A percentile compares a stretch with the other conserved stretches of the same genome.
phyloP scores from a whole-genome alignment of 768 basidiomycete species.

The Rhizopogon salebrosus region DNA sequence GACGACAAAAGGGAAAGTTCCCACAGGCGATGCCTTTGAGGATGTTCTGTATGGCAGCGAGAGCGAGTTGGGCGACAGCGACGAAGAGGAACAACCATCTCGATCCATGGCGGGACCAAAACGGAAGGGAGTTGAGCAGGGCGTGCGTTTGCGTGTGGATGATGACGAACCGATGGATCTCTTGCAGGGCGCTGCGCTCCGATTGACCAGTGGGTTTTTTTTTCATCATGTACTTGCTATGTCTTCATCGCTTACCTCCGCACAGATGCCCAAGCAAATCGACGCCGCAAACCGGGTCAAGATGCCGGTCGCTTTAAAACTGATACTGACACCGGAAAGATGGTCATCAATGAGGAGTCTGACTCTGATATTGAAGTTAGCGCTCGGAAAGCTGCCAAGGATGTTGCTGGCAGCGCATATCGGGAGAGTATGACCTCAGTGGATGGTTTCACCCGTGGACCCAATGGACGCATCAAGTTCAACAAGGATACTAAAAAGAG shows the following conservation, averaged over 20 bases:
- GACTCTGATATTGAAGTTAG: slow-evolving; percentile 41
- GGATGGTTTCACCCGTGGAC: slow-evolving; percentile 86
- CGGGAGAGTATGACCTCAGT: slow-evolving; percentile 76
- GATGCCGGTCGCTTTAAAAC: slow-evolving; percentile 85
- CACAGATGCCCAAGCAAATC: slow-evolving; percentile 40
- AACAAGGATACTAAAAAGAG: slow-evolving; percentile 97
- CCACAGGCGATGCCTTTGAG: slow-evolving; percentile 87
- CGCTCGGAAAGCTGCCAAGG: slow-evolving; percentile 39
- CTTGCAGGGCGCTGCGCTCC: slow-evolving; percentile 70
- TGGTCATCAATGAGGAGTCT: slow-evolving; percentile 65
- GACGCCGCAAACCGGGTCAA: slow-evolving; percentile 75
- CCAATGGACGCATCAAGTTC: slow-evolving; percentile 85
- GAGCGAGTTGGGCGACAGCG: slow-evolving; percentile 76
- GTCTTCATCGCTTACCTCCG: not conserved
- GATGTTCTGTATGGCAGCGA: slow-evolving; percentile 97
- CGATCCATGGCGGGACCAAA: slow-evolving; percentile 29
- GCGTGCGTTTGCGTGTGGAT: slow-evolving; percentile 74
- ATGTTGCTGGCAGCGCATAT: slow-evolving; percentile 73
- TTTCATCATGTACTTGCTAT: not conserved
- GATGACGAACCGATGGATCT: slow-evolving; percentile 96
- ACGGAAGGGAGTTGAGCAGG: slow-evolving; percentile 33
- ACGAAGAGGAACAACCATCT: slow-evolving; percentile 44
- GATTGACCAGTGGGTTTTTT: slow-evolving; percentile 56
- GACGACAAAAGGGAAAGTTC: slow-evolving; percentile 43
- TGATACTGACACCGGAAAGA: slow-evolving; percentile 76